Conservation (phyloP, 192 early-diverging fungal species). For the Backusella morwellensis region DNA sequence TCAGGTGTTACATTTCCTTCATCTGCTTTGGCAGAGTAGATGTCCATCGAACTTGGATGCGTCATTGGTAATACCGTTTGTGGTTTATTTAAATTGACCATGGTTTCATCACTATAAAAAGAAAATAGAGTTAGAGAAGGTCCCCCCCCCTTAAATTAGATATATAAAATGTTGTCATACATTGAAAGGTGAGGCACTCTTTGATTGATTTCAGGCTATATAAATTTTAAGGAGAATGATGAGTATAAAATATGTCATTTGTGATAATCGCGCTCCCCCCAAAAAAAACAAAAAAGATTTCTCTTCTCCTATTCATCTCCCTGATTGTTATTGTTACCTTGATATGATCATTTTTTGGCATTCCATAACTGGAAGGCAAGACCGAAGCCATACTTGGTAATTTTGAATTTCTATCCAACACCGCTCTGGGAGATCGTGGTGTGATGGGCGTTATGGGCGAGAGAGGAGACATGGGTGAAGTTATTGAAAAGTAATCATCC, state of each 20-base stretch:
- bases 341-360: not conserved
- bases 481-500: not conserved
- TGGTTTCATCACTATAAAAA: not conserved
- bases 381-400: not conserved
- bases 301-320: not conserved
- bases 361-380: not conserved
- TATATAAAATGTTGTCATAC: constrained; percentile 7
- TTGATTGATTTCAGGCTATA: constrained; percentile 7
- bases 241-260: not conserved
- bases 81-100: not conserved
- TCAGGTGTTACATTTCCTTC: constrained; percentile 35
- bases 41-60: not conserved
- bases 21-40: not conserved
- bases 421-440: not conserved
- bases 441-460: not conserved
- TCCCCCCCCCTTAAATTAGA: not conserved
- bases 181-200: not conserved
- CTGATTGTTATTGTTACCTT: not conserved
- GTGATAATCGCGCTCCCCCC: not conserved
- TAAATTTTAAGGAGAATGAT: not conserved
- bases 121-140: not conserved
- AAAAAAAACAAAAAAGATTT: not conserved
- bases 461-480: not conserved
- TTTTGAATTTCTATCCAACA: not conserved
- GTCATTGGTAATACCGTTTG: not conserved